Percentiles rank a stretch among this genome's conserved stretches.
Evolutionary conservation across 192 early-diverging fungal species (phyloP).

Genomic region (Backusella psychrophila): DNA sequence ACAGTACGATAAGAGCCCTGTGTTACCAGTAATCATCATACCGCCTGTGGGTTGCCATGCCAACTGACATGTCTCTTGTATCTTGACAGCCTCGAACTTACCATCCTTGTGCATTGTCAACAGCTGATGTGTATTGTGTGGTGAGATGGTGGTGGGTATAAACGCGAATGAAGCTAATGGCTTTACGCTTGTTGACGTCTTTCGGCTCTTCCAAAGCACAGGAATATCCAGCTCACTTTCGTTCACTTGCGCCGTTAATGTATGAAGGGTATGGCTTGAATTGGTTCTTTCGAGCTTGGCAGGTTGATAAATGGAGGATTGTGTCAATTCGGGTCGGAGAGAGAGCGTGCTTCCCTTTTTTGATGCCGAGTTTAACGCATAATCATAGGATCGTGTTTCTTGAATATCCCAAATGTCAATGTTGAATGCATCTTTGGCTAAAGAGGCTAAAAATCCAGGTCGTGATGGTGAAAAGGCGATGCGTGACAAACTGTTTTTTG

Average conservation of each 20-base stretch:
- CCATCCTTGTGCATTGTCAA: conserved; percentile 54
- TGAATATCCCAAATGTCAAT: conserved; percentile 69
- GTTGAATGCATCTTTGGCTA: conserved; percentile 51
- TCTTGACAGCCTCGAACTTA: conserved; percentile 46
- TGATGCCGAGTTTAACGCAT: not conserved
- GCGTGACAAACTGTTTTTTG: conserved; percentile 39
- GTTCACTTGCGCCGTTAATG: not conserved
- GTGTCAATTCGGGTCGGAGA: not conserved
- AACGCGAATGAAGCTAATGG: not conserved
- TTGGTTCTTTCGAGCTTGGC: not conserved
- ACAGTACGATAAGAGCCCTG: conserved; percentile 9
- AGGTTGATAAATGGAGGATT: not conserved
- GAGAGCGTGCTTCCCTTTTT: not conserved
- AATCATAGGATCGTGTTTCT: conserved; percentile 39
- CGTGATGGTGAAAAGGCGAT: conserved; percentile 61
- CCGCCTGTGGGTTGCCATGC: conserved; percentile 57
- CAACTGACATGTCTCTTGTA: conserved; percentile 51
- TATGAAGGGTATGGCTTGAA: not conserved
- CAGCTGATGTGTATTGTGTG: conserved; percentile 30
- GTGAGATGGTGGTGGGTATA: not conserved
- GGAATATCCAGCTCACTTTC: conserved; percentile 40
- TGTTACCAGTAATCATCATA: conserved; percentile 41
- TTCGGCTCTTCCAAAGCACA: conserved; percentile 34
- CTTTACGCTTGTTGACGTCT: not conserved
- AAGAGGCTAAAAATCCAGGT: conserved; percentile 55